Evolutionary conservation across 148 eudicot genomes (phyloP), one percentile per base, ranked within the genome.

Genomic region (Spergularia bocconei): DNA sequence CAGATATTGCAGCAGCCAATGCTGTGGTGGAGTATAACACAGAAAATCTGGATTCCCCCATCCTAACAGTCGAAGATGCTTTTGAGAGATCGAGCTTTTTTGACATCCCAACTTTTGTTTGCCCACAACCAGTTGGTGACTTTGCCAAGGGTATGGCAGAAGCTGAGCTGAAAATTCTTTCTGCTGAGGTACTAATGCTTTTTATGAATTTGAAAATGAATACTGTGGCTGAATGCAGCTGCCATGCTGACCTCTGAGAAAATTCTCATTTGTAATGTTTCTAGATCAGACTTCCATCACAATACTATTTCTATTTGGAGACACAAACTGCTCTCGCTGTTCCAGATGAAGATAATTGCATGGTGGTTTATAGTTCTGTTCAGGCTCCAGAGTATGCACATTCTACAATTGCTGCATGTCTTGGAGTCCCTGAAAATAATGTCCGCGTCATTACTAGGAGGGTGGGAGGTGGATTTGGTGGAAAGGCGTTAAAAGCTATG

Each of bases 401-500:
- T 38, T 25, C 73, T 48, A 77, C 71, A 4, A 82, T 91, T 75
- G 91, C 97, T 66, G 77, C 65, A 59, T 93, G 97, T 75, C 91
- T 93, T 61, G 97, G 92, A 53, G 52, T 93, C 79, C 97, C 93
- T n/a, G 93, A 87, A 41, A 85, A 93, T 79, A 91, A 88, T 77
- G 83, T 93, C 36, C 94, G 97, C 47, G 89, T 93, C 51, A 84
- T 93, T 72, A 91, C 98, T 7, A 85, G 97, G 84, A 85, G 98
- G 78, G 90, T 91, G 50, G 98, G 98, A 36, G 98, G 98, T 16
- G 98, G 98, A 54, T 93, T 91, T 78, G 98, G 98, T 76, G 98
- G 98, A 72, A 93, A 93, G 86, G 86, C 83, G 55, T 25, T 80
- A 39, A 85, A 72, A 88, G 78, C 94, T 69, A 85, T 90, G 83